Conservation (phyloP, 75 land plant species). For the Pinus albicaulis region DNA sequence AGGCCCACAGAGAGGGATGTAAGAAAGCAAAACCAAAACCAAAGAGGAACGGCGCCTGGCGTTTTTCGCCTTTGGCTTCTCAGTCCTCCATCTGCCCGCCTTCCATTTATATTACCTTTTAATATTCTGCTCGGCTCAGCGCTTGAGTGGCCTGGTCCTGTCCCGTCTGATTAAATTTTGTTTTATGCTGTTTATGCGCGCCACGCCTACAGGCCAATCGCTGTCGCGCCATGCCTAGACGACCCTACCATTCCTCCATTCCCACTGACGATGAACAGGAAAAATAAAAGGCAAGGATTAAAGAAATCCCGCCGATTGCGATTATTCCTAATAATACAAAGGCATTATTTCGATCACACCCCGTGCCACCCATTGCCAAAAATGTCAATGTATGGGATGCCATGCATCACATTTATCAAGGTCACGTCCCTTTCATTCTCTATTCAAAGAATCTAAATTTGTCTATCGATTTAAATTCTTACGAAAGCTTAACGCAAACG, state of each 20-base stretch:
- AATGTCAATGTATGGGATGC: background rate
- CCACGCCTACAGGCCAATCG: constrained; percentile 1
- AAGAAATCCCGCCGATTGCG: background rate
- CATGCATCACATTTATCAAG: constrained; percentile 1
- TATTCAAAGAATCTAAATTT: too few species aligned
- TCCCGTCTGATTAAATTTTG: background rate
- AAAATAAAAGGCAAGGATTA: background rate
- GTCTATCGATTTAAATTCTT: too few species aligned
- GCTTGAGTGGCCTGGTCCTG: background rate
- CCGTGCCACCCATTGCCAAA: background rate
- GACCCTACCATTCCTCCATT: constrained; percentile 5
- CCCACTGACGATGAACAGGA: background rate
- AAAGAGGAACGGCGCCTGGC: too few species aligned
- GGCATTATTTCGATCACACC: background rate
- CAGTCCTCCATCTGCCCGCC: too few species aligned
- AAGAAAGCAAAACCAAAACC: too few species aligned
- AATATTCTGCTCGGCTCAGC: too few species aligned
- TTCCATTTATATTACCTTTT: too few species aligned
- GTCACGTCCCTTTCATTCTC: background rate
- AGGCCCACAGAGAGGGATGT: too few species aligned
- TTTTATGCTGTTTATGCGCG: constrained; percentile 8
- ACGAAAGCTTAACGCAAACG: too few species aligned
- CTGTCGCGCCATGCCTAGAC: background rate
- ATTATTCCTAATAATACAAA: background rate
- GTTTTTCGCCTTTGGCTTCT: too few species aligned